Conservation (phyloP, 305 asterid species). For the Fraxinus greggii region DNA sequence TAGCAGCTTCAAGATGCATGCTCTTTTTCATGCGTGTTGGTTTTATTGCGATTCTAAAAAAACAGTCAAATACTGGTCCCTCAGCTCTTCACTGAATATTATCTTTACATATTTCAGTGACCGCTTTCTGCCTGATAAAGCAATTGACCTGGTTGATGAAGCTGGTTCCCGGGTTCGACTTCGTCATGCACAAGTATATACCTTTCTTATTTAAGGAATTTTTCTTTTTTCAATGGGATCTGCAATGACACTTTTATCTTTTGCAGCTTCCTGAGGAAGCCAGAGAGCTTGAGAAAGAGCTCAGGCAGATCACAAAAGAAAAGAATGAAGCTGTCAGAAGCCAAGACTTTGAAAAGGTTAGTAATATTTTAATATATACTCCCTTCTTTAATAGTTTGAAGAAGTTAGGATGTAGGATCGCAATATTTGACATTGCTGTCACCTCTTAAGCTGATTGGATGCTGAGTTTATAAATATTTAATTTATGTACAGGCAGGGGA, state of each 20-base stretch:
- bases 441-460: not conserved
- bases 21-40: not conserved
- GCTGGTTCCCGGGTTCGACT: constrained; percentile 98
- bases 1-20: not conserved
- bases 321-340: constrained; percentile 90
- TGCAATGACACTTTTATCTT: constrained; percentile 23
- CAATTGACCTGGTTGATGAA: constrained; percentile 95
- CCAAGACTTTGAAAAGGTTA: constrained; percentile 92
- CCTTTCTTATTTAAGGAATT: constrained; percentile 16
- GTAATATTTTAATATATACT: not conserved
- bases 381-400: not conserved
- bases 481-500: constrained; percentile 70
- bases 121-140: constrained; percentile 96
- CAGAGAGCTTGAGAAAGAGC: constrained; percentile 93
- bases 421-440: not conserved
- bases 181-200: constrained; percentile 87
- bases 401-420: not conserved
- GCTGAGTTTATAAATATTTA: constrained; percentile 2
- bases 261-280: constrained; percentile 97
- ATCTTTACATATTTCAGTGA: constrained; percentile 55
- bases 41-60: not conserved
- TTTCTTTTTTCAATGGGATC: not conserved
- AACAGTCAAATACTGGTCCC: not conserved
- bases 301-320: constrained; percentile 89
- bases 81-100: constrained; percentile 12